A percentile compares a stretch with the other conserved stretches of the same genome.
Evolutionary conservation across 2,329 filamentous ascomycete genomes (phyloP).

Genomic region (Trichoderma pleuroti): DNA sequence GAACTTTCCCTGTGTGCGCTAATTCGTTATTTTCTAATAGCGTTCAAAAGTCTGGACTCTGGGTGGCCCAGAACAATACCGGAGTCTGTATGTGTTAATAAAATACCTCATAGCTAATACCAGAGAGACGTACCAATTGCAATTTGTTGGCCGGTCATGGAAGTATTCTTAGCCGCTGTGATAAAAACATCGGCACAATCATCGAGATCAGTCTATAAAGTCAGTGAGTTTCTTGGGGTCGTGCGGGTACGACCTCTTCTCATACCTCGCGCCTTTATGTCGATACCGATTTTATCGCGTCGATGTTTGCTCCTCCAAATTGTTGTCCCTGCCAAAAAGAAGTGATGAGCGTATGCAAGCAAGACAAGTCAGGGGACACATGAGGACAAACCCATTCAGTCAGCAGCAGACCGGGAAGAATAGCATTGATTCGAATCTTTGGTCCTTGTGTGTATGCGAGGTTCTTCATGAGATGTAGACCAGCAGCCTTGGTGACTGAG

Average conservation of each 20-base stretch:
- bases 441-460: slow-evolving; percentile 15
- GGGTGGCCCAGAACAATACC: not conserved
- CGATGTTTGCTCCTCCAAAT: not conserved
- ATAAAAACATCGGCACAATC: slow-evolving; percentile 9
- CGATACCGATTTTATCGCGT: not conserved
- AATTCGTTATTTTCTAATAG: not conserved
- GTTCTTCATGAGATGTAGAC: slow-evolving; percentile 13
- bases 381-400: slow-evolving; percentile 14
- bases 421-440: slow-evolving; percentile 14
- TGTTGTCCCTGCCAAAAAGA: not conserved
- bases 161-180: slow-evolving; percentile 3
- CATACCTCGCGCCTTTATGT: slow-evolving; percentile 9
- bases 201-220: not conserved
- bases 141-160: slow-evolving; percentile 16
- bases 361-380: not conserved
- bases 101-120: not conserved
- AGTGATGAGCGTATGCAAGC: not conserved
- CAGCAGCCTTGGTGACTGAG: slow-evolving; percentile 13
- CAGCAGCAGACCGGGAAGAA: slow-evolving; percentile 11
- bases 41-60: not conserved
- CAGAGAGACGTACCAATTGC: not conserved
- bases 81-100: not conserved
- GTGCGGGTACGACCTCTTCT: too few species aligned
- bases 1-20: not conserved
- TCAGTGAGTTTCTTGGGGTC: not conserved